Evolutionary conservation across 83 land plant species (phyloP).

Genomic region (Picea abies): DNA sequence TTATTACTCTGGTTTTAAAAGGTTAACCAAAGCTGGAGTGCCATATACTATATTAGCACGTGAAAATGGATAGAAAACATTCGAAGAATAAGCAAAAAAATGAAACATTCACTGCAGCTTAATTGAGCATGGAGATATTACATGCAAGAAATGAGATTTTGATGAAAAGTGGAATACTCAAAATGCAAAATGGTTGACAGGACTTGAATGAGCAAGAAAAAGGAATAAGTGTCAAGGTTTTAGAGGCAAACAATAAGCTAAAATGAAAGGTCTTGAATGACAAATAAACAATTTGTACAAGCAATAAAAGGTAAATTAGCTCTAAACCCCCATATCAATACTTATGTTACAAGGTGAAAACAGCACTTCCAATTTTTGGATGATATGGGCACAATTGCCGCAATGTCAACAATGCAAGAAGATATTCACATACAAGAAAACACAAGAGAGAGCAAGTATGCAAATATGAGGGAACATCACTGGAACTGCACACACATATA

Average conservation of each 20-base stretch:
- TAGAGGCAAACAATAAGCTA: neutral
- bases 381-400: too few relatives aligned
- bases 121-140: neutral
- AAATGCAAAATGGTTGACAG: neutral
- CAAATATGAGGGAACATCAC: too few relatives aligned
- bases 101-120: neutral
- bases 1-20: neutral
- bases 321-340: too few relatives aligned
- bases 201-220: neutral
- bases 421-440: too few relatives aligned
- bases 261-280: neutral
- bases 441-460: too few relatives aligned
- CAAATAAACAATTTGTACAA: neutral
- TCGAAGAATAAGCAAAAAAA: neutral
- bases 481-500: too few relatives aligned
- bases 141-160: neutral
- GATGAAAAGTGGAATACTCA: neutral
- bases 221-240: neutral
- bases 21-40: neutral
- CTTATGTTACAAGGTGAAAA: too few relatives aligned
- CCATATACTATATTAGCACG: neutral
- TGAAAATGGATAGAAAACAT: neutral
- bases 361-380: too few relatives aligned
- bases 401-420: too few relatives aligned
- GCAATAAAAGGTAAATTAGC: neutral